phyloP scores from a whole-genome alignment of 345 rosid genomes.

The Capsella bursapastoris region DNA sequence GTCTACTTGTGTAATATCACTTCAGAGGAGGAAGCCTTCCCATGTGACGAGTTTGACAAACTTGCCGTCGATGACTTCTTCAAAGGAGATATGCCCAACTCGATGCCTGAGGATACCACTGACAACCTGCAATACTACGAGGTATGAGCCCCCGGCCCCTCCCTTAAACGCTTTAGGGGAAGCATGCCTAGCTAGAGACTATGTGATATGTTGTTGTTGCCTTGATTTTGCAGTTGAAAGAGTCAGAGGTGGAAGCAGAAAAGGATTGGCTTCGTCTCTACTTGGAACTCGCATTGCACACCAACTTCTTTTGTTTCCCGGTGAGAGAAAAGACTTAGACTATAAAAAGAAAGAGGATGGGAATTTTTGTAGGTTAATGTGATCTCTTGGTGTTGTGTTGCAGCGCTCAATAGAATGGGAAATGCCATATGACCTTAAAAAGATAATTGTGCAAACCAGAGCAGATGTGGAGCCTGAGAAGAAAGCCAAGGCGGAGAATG shows the following conservation, averaged over 20 bases:
- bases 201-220: background rate
- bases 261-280: background rate
- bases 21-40: background rate
- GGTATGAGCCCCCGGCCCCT: background rate
- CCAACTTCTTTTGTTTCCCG: background rate
- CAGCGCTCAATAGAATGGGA: background rate
- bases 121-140: slow-evolving; percentile 10
- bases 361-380: background rate
- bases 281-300: background rate
- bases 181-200: background rate
- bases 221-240: slow-evolving; percentile 3
- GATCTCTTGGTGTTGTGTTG: slow-evolving; percentile 1
- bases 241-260: background rate
- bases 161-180: background rate
- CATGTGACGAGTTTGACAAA: background rate
- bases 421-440: background rate
- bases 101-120: background rate
- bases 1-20: background rate
- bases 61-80: background rate
- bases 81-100: slow-evolving; percentile 5
- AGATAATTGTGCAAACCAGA: background rate
- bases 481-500: background rate
- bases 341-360: background rate
- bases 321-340: background rate
- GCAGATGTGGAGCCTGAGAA: background rate